Evolutionary conservation across 140 eudicot genomes (phyloP).

Genomic region (Flaveria floridana): DNA sequence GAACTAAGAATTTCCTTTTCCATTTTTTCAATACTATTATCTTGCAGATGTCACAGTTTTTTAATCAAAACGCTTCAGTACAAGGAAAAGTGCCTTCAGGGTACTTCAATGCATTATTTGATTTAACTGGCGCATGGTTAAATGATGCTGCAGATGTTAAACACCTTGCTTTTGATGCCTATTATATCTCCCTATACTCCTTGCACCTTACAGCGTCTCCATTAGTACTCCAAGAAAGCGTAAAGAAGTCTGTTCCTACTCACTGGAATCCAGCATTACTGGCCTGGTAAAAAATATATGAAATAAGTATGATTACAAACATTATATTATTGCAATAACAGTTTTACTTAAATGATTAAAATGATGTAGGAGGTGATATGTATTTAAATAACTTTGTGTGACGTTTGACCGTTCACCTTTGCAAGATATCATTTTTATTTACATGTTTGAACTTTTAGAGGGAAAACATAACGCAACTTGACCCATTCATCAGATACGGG

Average conservation of each 20-base stretch:
- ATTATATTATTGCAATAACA: neutral
- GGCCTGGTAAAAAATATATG: conserved; percentile 55
- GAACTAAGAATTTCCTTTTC: neutral
- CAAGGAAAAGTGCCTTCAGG: conserved; percentile 99
- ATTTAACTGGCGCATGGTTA: conserved; percentile 86
- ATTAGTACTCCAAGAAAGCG: conserved; percentile 63
- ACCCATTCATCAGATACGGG: neutral
- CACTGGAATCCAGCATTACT: conserved; percentile 86
- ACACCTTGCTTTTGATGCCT: conserved; percentile 90
- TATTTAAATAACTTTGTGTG: neutral
- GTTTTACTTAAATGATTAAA: neutral
- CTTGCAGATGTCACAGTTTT: conserved; percentile 89
- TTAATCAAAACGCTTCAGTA: conserved; percentile 81
- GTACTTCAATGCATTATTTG: conserved; percentile 79
- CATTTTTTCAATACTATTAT: conserved; percentile 24
- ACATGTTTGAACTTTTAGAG: neutral
- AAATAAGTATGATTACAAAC: neutral
- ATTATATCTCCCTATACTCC: conserved; percentile 72
- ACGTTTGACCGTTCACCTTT: neutral
- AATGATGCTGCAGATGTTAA: conserved; percentile 79
- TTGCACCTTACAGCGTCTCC: conserved; percentile 81
- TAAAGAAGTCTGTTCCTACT: conserved; percentile 84
- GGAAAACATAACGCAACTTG: neutral
- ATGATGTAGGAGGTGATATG: neutral
- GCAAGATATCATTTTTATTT: neutral